Evolutionary conservation across 2,329 filamentous ascomycete genomes (phyloP), one percentile per base, ranked within the genome.

Genomic region (Trichoderma asperellum): DNA sequence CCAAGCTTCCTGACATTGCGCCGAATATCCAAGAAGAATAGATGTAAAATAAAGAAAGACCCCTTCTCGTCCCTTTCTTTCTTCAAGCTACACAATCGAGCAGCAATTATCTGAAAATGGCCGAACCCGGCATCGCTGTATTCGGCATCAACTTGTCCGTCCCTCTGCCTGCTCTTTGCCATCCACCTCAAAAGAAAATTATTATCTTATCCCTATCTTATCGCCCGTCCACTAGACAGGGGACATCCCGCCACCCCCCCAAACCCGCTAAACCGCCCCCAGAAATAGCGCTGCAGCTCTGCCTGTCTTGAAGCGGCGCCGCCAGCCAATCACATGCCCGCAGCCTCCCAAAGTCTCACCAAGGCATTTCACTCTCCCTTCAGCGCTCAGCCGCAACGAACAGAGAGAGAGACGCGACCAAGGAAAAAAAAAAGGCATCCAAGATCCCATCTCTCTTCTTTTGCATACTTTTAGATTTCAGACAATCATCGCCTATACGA

Each of bases 151-250:
- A 6, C 29, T n/a, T 21, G 60, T 21, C 5, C 24, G 10, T 47
- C 18, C 8, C 49, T 16, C 10, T 16, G 5, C 24, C 24, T 40
- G 16, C 16, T 16, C 37, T 40, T 18, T 16, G 37, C 37, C 37
- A 18, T 40, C 14, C 14, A n/a, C n/a, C n/a, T n/a, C 16, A 27
- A 21, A 67, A 67, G 49, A 35, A 43, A 43, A 43, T 43, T 43
- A 43, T 67, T 58, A 55, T 49, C 64, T 66, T 52, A 43, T n/a
- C 34, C 57, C 40, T 40, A 40, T 53, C 64, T 68, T 68, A 68
- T 68, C 65, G 35, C 34, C 47, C 16, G 6, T 10, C 16, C 63
- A 11, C 55, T 59, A 68, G 56, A 68, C 64, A 68, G 32, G 64
- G 40, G 56, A 43, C 58, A 40, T 68, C 64, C 55, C 56, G 55